Conservation (phyloP, 768 basidiomycete species). For the Tylopilus intermedius region DNA sequence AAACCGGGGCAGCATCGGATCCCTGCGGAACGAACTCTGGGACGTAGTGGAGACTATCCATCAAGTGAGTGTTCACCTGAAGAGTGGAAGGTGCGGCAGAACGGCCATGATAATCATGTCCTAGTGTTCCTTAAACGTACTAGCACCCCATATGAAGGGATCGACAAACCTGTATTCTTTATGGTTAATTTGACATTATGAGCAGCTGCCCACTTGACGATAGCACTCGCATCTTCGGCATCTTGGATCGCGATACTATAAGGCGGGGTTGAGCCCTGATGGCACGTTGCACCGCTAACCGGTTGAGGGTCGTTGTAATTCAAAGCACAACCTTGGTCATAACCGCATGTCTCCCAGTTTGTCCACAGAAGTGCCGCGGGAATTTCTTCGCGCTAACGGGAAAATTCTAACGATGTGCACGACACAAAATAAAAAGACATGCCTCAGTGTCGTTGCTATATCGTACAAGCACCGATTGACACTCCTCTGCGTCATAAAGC, state of each 20-base stretch:
- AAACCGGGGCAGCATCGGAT: constrained; percentile 9
- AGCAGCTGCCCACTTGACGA: constrained; percentile 18
- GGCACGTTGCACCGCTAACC: constrained; percentile 5
- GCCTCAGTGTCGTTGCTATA: constrained; percentile 15
- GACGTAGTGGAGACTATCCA: constrained; percentile 12
- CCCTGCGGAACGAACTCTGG: constrained; percentile 18
- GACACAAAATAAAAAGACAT: not conserved
- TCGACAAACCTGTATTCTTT: constrained; percentile 19
- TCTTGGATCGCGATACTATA: constrained; percentile 15
- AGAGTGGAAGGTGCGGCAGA: constrained; percentile 22
- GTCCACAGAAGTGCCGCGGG: constrained; percentile 15
- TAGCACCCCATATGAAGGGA: not conserved
- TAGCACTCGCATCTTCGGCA: constrained; percentile 18
- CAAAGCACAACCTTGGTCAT: constrained; percentile 13
- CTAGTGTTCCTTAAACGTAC: not conserved
- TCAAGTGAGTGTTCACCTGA: constrained; percentile 19
- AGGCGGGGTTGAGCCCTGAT: constrained; percentile 20
- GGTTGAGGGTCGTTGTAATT: constrained; percentile 19
- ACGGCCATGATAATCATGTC: constrained; percentile 21
- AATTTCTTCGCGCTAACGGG: constrained; percentile 17
- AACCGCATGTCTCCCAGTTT: constrained; percentile 23
- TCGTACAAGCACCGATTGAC: constrained; percentile 11
- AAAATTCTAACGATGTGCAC: not conserved
- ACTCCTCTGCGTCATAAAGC: constrained; percentile 11
- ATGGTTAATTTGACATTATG: constrained; percentile 17